Evolutionary conservation across 345 rosid genomes (phyloP).

Genomic region (Populus deltoides): DNA sequence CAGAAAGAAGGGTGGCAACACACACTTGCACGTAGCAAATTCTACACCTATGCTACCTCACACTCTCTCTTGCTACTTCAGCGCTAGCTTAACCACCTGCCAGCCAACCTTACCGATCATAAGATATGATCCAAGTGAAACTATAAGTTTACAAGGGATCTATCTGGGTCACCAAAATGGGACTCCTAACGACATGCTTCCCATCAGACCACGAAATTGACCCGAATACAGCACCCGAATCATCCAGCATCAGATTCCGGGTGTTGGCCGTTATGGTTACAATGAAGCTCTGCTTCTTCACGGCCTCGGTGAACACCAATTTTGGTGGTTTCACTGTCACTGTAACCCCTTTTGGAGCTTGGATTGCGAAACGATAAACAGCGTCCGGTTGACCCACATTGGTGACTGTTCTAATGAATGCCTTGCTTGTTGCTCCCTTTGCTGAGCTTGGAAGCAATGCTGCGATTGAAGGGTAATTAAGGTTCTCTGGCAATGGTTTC

Average conservation of each 20-base stretch:
- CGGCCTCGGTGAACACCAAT: conserved; percentile 41
- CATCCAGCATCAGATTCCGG: conserved; percentile 46
- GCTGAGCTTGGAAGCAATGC: conserved; percentile 54
- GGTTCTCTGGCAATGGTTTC: conserved; percentile 60
- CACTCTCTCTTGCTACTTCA: background rate
- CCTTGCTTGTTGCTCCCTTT: conserved; percentile 38
- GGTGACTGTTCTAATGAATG: conserved; percentile 57
- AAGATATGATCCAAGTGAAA: conserved; percentile 19
- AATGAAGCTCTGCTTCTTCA: conserved; percentile 55
- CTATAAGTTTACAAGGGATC: conserved; percentile 38
- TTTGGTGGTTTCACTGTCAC: conserved; percentile 56
- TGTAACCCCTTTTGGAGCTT: conserved; percentile 58
- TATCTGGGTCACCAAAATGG: conserved; percentile 61
- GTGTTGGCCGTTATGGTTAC: conserved; percentile 55
- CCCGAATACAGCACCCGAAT: conserved; percentile 68
- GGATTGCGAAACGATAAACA: conserved; percentile 41
- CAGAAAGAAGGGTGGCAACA: background rate
- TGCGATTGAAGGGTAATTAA: conserved; percentile 75
- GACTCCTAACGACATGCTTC: conserved; percentile 68
- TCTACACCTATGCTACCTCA: conserved; percentile 10
- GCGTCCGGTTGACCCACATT: conserved; percentile 57
- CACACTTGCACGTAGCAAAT: conserved; percentile 11
- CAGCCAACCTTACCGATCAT: conserved; percentile 19
- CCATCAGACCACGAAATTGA: conserved; percentile 78
- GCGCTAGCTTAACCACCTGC: background rate